These are phyloP conservation scores for Debaryomyces maramus DNA, from an alignment of 805 yeast species.

Conservation along the genomic window DNA sequence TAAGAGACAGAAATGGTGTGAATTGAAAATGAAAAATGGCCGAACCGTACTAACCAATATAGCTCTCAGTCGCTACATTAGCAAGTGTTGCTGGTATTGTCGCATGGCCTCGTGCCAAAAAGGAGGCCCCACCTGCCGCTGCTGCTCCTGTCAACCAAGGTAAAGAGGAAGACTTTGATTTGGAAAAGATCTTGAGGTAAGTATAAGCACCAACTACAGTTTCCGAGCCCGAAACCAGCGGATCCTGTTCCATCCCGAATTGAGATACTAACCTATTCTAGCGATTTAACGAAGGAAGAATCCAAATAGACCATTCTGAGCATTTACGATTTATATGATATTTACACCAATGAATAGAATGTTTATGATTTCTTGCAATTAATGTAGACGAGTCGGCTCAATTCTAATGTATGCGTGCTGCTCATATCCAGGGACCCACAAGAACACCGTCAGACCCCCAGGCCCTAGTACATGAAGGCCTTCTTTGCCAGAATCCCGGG, in stretches of 20 bases:
- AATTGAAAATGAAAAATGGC: not conserved
- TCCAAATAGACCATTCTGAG: constrained; percentile 23
- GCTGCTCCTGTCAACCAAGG: constrained; percentile 21
- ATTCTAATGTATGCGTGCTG: no score
- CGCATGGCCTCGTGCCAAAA: constrained; percentile 37
- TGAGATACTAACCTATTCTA: constrained; percentile 22
- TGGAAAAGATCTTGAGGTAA: constrained; percentile 44
- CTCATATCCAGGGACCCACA: no score
- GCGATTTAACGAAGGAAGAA: constrained; percentile 45
- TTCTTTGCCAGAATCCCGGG: no score
- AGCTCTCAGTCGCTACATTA: constrained; percentile 45
- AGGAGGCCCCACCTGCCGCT: constrained; percentile 21
- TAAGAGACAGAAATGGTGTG: not conserved
- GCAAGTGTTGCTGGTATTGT: constrained; percentile 38
- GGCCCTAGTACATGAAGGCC: no score
- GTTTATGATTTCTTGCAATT: no score
- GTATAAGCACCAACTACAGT: constrained; percentile 21
- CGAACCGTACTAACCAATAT: not conserved
- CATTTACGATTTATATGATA: not conserved
- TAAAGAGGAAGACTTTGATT: constrained; percentile 44
- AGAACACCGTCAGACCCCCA: no score
- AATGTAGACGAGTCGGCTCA: no score
- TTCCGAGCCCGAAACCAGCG: no score
- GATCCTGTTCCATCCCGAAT: no score
- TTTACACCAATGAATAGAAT: no score